phyloP scores from a whole-genome alignment of 2,329 filamentous ascomycete species.

The Fusarium brevicatenulatum region DNA sequence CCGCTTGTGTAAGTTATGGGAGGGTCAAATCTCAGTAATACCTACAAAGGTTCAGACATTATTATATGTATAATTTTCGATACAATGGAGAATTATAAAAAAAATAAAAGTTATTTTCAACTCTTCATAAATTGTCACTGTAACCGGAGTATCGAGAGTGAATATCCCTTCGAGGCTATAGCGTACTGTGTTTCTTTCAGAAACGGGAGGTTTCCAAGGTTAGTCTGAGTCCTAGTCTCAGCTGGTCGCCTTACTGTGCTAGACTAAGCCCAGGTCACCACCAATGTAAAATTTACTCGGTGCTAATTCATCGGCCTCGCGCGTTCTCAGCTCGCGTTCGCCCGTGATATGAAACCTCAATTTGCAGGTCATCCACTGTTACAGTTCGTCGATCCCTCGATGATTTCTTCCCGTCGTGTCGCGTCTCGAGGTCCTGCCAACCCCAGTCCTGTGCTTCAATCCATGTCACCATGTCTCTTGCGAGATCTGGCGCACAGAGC shows the following conservation, averaged over 20 bases:
- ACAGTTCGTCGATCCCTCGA: conserved; percentile 23
- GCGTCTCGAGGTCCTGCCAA: conserved; percentile 32
- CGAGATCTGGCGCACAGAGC: conserved; percentile 43
- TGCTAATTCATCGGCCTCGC: conserved; percentile 17
- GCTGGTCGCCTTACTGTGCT: conserved; percentile 34
- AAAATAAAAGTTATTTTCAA: not conserved
- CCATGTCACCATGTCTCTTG: conserved; percentile 38
- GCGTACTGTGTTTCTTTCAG: not conserved
- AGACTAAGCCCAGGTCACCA: not conserved
- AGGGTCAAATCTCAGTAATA: not conserved
- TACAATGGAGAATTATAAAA: not conserved
- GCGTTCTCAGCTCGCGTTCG: conserved; percentile 42
- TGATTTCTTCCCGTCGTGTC: conserved; percentile 23
- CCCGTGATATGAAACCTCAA: conserved; percentile 43
- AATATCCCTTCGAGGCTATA: not conserved
- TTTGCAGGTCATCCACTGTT: conserved; percentile 23
- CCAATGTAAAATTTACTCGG: conserved; percentile 21
- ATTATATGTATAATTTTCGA: too few relatives aligned
- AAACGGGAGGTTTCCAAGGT: not conserved
- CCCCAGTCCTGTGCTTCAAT: conserved; percentile 39
- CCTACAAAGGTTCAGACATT: not conserved
- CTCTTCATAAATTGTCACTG: not conserved
- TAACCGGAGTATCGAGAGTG: too few relatives aligned
- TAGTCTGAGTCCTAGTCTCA: conserved; percentile 16
- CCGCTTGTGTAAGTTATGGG: conserved; percentile 5